Conservation (phyloP, 805 yeast species). For the Torulaspora indica region DNA sequence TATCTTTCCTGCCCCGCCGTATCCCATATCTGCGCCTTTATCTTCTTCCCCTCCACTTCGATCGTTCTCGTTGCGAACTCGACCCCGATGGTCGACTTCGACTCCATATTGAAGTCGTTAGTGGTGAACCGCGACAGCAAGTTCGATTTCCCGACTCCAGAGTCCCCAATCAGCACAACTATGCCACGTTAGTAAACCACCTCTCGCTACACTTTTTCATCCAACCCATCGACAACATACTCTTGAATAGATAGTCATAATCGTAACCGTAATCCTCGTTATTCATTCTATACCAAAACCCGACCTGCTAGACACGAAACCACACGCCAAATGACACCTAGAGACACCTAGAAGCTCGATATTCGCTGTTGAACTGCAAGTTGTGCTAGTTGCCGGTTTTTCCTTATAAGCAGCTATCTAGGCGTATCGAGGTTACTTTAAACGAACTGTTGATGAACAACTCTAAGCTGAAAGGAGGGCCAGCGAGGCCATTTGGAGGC, state of each 20-base stretch:
- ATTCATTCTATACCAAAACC: conserved; percentile 21
- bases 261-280: conserved; percentile 69
- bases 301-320: neutral
- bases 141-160: conserved; percentile 96
- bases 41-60: conserved; percentile 75
- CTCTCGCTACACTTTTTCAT: neutral
- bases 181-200: conserved; percentile 7
- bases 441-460: neutral
- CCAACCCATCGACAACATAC: conserved; percentile 31
- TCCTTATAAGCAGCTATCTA: neutral
- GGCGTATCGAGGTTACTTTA: conserved; percentile 2
- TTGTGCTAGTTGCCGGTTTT: neutral
- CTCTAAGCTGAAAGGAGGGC: neutral
- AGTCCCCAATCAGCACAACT: conserved; percentile 94
- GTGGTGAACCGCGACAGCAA: conserved; percentile 89
- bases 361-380: neutral
- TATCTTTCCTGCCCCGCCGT: conserved; percentile 99
- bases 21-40: conserved; percentile 95
- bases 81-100: conserved; percentile 93
- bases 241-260: conserved; percentile 88
- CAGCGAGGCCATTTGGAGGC: neutral
- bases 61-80: conserved; percentile 97
- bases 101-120: conserved; percentile 91
- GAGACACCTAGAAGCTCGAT: neutral
- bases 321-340: neutral